Evolutionary conservation across 805 yeast genomes (phyloP).

Genomic region (Maudiozyma bulderi): DNA sequence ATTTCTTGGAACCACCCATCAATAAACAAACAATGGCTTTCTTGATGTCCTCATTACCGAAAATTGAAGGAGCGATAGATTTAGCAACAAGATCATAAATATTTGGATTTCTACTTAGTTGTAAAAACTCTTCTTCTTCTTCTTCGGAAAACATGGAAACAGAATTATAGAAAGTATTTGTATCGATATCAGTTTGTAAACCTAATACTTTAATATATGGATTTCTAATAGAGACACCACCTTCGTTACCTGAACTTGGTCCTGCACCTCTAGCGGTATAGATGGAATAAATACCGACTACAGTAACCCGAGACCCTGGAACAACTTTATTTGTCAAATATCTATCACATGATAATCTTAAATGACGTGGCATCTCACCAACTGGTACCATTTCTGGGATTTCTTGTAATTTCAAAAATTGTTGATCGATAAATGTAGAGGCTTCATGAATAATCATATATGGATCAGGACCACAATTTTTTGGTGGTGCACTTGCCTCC

Average conservation of each 20-base stretch:
- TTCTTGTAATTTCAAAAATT: slow-evolving; percentile 85
- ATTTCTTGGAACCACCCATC: slow-evolving; percentile 89
- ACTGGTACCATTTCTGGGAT: slow-evolving; percentile 98
- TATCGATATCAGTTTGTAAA: slow-evolving; percentile 72
- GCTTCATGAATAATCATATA: slow-evolving; percentile 89
- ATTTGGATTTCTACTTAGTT: slow-evolving; percentile 72
- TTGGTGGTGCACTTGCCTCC: slow-evolving; percentile 5
- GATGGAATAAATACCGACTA: slow-evolving; percentile 87
- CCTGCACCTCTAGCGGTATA: slow-evolving; percentile 61
- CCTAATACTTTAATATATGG: slow-evolving; percentile 87
- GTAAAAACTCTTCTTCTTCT: slow-evolving; percentile 86
- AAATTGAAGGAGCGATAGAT: slow-evolving; percentile 94
- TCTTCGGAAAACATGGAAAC: slow-evolving; percentile 66
- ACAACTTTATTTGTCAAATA: slow-evolving; percentile 81
- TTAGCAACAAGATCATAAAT: slow-evolving; percentile 75
- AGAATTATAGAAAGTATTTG: slow-evolving; percentile 44
- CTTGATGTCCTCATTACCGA: slow-evolving; percentile 87
- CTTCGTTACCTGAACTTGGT: slow-evolving; percentile 32
- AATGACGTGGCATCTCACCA: slow-evolving; percentile 97
- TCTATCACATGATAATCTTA: slow-evolving; percentile 78
- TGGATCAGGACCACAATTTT: slow-evolving; percentile 81
- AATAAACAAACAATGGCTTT: slow-evolving; percentile 85
- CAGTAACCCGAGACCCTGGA: slow-evolving; percentile 91
- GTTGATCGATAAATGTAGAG: slow-evolving; percentile 91
- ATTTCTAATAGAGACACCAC: slow-evolving; percentile 75